Evolutionary conservation across 257 asterid species (phyloP).

Genomic region (Cruciata laevipes): DNA sequence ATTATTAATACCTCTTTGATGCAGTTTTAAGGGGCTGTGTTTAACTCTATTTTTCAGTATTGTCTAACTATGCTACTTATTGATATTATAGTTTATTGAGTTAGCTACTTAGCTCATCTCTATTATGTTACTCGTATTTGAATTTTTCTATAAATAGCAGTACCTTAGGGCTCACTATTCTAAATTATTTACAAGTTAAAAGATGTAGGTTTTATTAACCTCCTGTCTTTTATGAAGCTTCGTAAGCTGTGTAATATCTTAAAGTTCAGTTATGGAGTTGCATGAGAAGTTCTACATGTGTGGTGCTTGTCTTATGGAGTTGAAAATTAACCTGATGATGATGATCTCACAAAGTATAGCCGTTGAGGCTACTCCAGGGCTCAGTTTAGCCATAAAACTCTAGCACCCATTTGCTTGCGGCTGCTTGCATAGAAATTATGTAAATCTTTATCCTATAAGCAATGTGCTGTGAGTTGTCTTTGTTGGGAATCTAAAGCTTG

Average conservation of each 20-base stretch:
- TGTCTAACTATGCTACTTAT: not conserved
- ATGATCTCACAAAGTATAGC: not conserved
- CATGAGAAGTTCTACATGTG: not conserved
- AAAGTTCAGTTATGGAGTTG: not conserved
- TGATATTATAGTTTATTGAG: not conserved
- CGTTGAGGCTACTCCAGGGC: not conserved
- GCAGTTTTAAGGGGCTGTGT: not conserved
- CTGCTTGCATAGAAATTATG: not conserved
- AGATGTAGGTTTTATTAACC: not conserved
- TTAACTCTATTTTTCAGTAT: not conserved
- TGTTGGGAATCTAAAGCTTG: not conserved
- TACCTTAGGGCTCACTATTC: not conserved
- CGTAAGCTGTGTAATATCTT: not conserved
- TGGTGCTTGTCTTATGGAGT: not conserved
- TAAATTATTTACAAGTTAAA: not conserved
- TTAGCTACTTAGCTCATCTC: not conserved
- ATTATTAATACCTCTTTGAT: not conserved
- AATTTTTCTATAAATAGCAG: not conserved
- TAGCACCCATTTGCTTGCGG: not conserved
- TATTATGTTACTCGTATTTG: not conserved
- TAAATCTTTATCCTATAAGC: not conserved
- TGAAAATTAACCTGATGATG: not conserved
- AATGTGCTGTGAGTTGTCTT: not conserved
- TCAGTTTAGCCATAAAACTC: not conserved
- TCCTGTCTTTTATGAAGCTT: not conserved